Conservation (phyloP, 202 grass and related monocot species). For the Saccharum hybrid region DNA sequence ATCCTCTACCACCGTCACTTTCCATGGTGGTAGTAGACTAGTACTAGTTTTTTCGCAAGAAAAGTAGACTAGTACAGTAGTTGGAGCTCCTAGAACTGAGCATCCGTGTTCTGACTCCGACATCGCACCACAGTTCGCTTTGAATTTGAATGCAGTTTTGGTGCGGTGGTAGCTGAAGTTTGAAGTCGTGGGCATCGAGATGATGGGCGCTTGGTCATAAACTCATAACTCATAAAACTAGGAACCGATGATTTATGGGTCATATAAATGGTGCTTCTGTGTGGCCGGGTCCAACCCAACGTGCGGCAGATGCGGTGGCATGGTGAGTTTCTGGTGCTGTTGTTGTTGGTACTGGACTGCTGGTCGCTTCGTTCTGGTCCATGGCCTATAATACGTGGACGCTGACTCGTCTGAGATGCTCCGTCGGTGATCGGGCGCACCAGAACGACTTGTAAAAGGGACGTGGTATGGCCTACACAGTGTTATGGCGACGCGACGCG, state of each 20-base stretch:
- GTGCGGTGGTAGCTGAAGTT: conserved; percentile 27
- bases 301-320: conserved; percentile 4
- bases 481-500: not conserved
- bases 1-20: not conserved
- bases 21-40: not conserved
- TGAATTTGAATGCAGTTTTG: conserved; percentile 47
- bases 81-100: conserved; percentile 25
- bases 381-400: conserved; percentile 8
- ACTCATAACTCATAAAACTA: conserved; percentile 9
- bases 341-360: not conserved
- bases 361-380: not conserved
- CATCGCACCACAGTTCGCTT: not conserved
- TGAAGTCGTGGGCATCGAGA: conserved; percentile 6
- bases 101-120: conserved; percentile 27
- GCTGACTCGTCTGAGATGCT: not conserved
- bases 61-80: not conserved
- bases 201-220: conserved; percentile 18
- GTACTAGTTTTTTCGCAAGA: not conserved
- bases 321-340: not conserved
- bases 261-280: conserved; percentile 31
- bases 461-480: not conserved
- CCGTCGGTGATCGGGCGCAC: conserved; percentile 8
- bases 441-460: not conserved
- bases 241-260: conserved; percentile 19
- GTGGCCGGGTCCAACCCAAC: conserved; percentile 43